Evolutionary conservation across 108 stramenopile genomes (phyloP), one percentile per base, ranked within the genome.

Genomic region (Stephanodiscus triporus): DNA sequence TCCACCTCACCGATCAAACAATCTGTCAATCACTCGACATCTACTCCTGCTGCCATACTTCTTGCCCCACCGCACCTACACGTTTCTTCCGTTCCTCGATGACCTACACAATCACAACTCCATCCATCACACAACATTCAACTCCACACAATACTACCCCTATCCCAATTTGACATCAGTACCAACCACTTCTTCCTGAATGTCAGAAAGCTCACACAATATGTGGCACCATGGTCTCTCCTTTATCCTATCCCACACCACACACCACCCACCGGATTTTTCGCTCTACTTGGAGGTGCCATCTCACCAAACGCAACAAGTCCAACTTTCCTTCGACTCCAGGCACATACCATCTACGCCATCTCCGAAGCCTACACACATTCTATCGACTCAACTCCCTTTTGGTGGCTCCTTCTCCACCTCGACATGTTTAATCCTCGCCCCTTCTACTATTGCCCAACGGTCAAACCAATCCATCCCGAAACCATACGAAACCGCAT

Each of bases 351-450:
- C 17, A 37, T 37, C 0, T 14, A 16, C 6, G 8, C 11, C 2
- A 38, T 38, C 17, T n/a, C n/a, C n/a, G n/a, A n/a, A n/a, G n/a
- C n/a, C n/a, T n/a, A n/a, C n/a, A n/a, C n/a, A n/a, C n/a, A n/a
- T n/a, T n/a, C n/a, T 4, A 56, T 29, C 49, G 8, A 66, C 11
- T 50, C 66, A 0, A 8, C 66, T 27, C 51, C 66, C 0, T 67
- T 67, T 38, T 67, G 66, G 66, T 67, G 53, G 66, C 53, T 67
- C 11, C 53, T 67, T 17, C 22, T 67, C 16, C 66, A 67, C 37
- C 27, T 67, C 23, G 66, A 55, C 22, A 38, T 67, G 32, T 53
- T 67, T 26, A n/a, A 0, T 67, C 17, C 32, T 67, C 1, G 20
- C 51, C 14, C 66, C 66, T 14, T 54, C 51, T 1, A 22, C 50